phyloP scores from a whole-genome alignment of 2,329 filamentous ascomycete genomes.

The Aspergillus hortae region DNA sequence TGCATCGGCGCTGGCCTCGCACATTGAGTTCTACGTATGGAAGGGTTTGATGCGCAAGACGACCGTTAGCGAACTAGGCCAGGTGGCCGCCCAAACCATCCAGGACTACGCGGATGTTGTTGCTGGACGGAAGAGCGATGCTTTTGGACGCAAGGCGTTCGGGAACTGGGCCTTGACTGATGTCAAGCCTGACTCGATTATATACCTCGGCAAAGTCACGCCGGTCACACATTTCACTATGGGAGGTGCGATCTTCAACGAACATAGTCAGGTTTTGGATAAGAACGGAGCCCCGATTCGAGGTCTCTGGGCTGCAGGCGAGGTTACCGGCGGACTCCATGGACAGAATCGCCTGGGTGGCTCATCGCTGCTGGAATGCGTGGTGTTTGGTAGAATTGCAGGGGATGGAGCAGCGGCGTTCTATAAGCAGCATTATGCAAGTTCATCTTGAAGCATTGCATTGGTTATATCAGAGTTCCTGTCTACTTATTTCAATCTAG shows the following conservation, averaged over 20 bases:
- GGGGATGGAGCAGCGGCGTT: constrained; percentile 46
- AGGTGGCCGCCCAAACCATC: constrained; percentile 41
- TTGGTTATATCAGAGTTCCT: background rate
- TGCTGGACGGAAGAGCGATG: constrained; percentile 38
- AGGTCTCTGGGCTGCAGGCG: constrained; percentile 61
- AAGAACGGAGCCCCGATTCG: constrained; percentile 43
- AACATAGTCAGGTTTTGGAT: constrained; percentile 50
- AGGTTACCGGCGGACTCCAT: constrained; percentile 63
- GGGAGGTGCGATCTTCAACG: constrained; percentile 60
- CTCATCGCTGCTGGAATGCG: constrained; percentile 61
- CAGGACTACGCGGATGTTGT: constrained; percentile 50
- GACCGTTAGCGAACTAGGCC: constrained; percentile 50
- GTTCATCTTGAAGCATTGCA: background rate
- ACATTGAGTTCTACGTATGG: constrained; percentile 61
- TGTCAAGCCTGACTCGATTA: constrained; percentile 47
- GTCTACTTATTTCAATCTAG: too few species aligned
- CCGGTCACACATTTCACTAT: constrained; percentile 66
- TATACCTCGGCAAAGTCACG: constrained; percentile 59
- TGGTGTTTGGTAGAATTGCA: constrained; percentile 60
- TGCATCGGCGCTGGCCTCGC: constrained; percentile 50
- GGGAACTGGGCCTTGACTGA: constrained; percentile 55
- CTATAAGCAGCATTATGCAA: constrained; percentile 12
- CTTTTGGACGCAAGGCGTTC: constrained; percentile 50
- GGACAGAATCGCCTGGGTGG: constrained; percentile 61
- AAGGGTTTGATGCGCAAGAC: constrained; percentile 59